A percentile compares a stretch with the other conserved stretches of the same genome.
These are phyloP conservation scores for Zelonia costaricensis DNA, from an alignment of 208 protist genomes.

Conservation along the genomic window DNA sequence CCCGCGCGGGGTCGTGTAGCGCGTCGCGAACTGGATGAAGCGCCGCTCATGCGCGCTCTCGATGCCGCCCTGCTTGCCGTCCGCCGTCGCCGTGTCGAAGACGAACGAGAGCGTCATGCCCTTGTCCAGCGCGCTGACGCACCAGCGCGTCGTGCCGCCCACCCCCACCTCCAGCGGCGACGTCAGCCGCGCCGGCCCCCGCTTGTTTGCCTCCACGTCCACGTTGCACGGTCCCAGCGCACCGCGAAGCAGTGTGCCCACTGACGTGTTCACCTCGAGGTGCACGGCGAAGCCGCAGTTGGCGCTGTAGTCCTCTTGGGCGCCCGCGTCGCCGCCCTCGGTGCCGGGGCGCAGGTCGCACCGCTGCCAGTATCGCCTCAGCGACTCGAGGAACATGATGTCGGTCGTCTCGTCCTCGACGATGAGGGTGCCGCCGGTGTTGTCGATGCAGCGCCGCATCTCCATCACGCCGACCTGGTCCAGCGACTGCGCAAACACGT, in stretches of 20 bases:
- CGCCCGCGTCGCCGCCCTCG: background rate
- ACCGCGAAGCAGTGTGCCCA: slow-evolving; percentile 74
- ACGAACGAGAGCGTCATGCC: slow-evolving; percentile 57
- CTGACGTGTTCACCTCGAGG: slow-evolving; percentile 71
- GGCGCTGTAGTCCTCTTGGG: slow-evolving; percentile 25
- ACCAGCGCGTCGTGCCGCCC: slow-evolving; percentile 64
- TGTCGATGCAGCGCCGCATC: slow-evolving; percentile 91
- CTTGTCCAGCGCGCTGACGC: slow-evolving; percentile 64
- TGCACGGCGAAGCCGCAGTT: slow-evolving; percentile 65
- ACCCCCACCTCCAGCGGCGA: slow-evolving; percentile 70
- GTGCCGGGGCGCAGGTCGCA: slow-evolving; percentile 42
- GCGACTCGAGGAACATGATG: slow-evolving; percentile 79
- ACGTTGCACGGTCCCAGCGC: slow-evolving; percentile 70
- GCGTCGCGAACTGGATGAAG: slow-evolving; percentile 95
- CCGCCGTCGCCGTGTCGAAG: slow-evolving; percentile 82
- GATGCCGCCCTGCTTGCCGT: slow-evolving; percentile 9
- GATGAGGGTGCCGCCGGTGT: slow-evolving; percentile 95
- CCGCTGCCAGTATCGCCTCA: slow-evolving; percentile 78
- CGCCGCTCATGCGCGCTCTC: slow-evolving; percentile 40
- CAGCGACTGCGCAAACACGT: slow-evolving; percentile 96
- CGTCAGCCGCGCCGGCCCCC: slow-evolving; percentile 17
- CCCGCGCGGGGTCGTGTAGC: slow-evolving; percentile 87
- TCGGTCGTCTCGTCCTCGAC: slow-evolving; percentile 95
- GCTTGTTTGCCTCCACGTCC: slow-evolving; percentile 50
- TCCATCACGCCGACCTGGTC: slow-evolving; percentile 98